Conservation (phyloP, 306 rosid species). For the Cucurbita argyrosperma region DNA sequence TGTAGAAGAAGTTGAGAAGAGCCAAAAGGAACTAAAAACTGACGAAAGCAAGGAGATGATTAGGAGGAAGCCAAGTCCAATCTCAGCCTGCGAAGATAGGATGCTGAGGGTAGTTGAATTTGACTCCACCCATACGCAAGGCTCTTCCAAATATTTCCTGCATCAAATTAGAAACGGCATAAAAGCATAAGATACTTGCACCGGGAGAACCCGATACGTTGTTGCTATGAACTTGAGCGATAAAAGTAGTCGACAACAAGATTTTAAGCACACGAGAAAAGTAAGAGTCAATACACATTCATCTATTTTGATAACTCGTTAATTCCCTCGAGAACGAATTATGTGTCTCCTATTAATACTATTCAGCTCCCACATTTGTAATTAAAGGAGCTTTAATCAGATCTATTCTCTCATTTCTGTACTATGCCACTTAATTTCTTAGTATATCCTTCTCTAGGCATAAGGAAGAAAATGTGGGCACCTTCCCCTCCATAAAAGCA, state of each 20-base stretch:
- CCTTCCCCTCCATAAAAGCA: not conserved
- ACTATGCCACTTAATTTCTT: too few species aligned
- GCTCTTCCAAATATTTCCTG: constrained; percentile 90
- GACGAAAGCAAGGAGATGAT: constrained; percentile 73
- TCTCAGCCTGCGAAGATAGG: constrained; percentile 82
- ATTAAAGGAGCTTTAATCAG: not conserved
- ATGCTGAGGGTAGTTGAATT: constrained; percentile 66
- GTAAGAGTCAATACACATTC: not conserved
- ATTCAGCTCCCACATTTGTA: not conserved
- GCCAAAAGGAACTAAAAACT: constrained; percentile 20
- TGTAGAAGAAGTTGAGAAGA: not conserved
- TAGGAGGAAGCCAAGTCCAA: constrained; percentile 80
- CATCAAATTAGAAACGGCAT: not conserved
- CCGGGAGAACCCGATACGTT: not conserved
- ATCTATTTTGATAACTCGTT: not conserved
- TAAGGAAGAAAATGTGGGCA: not conserved
- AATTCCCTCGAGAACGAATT: not conserved
- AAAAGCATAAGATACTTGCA: not conserved
- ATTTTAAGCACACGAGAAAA: not conserved
- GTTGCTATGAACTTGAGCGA: not conserved
- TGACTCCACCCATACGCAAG: constrained; percentile 92
- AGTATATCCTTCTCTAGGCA: not conserved
- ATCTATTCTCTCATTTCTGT: not conserved
- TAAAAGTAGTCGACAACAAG: not conserved
- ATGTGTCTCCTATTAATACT: not conserved